Evolutionary conservation across 352 stramenopile species (phyloP).

Genomic region (Saprolegnia diclina): DNA sequence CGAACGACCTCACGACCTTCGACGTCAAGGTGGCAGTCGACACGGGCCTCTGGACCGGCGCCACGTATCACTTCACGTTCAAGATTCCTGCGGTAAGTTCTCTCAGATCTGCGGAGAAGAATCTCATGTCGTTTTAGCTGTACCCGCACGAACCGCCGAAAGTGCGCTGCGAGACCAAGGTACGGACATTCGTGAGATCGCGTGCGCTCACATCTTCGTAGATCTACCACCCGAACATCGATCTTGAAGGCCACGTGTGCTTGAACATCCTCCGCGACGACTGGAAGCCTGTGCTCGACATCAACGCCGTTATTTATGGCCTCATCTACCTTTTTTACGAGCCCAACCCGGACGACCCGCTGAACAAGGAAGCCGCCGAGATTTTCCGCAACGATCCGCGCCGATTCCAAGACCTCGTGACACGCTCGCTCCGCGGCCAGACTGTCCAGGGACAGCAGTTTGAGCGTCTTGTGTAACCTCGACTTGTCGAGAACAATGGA

Average conservation of each 20-base stretch:
- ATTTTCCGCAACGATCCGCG: constrained; percentile 92
- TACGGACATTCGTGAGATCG: constrained; percentile 27
- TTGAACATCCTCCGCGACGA: constrained; percentile 97
- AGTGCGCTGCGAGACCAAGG: constrained; percentile 94
- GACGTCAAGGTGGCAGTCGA: constrained; percentile 90
- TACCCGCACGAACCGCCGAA: constrained; percentile 97
- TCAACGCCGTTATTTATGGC: constrained; percentile 99
- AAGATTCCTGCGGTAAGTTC: constrained; percentile 90
- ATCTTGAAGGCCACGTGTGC: constrained; percentile 98
- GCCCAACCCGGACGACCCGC: constrained; percentile 97
- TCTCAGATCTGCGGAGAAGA: neutral
- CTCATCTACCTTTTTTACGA: constrained; percentile 99
- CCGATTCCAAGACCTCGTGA: constrained; percentile 89
- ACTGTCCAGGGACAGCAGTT: constrained; percentile 79
- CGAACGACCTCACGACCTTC: constrained; percentile 95
- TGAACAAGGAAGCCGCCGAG: constrained; percentile 97
- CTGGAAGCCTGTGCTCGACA: constrained; percentile 98
- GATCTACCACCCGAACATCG: constrained; percentile 99
- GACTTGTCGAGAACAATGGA: constrained; percentile 25
- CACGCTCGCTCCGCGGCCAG: constrained; percentile 76
- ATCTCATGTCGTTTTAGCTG: constrained; percentile 41
- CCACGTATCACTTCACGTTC: constrained; percentile 97
- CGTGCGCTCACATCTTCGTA: constrained; percentile 28
- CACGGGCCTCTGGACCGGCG: constrained; percentile 95
- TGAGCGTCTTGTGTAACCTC: constrained; percentile 64